A percentile compares a stretch with the other conserved stretches of the same genome.
Conservation (phyloP, 768 basidiomycete species). For the Serendipita sp. region DNA sequence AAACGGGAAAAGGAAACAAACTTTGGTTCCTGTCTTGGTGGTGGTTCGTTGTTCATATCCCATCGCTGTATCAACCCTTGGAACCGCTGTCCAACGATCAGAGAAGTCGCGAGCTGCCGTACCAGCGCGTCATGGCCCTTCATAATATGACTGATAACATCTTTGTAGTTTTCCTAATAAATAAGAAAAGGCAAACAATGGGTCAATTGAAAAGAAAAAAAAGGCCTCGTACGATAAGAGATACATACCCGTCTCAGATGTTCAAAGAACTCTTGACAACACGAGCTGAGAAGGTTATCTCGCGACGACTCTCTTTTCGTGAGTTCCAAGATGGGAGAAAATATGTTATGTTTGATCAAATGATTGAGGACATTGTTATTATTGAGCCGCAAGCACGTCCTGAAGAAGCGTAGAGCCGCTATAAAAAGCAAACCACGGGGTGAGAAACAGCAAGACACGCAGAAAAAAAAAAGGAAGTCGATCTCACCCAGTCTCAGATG, state of each 20-base stretch:
- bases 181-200: conserved; percentile 18
- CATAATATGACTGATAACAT: conserved; percentile 72
- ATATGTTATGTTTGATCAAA: conserved; percentile 69
- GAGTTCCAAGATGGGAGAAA: conserved; percentile 70
- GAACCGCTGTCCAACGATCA: conserved; percentile 52
- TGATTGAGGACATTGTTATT: conserved; percentile 61
- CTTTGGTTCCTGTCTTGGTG: conserved; percentile 28
- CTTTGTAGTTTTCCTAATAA: conserved; percentile 70
- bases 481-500: conserved; percentile 77
- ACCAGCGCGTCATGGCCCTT: conserved; percentile 52
- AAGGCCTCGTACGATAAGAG: background rate
- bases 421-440: conserved; percentile 7
- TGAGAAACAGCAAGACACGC: conserved; percentile 9
- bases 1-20: background rate
- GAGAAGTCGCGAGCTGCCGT: conserved; percentile 42
- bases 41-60: conserved; percentile 83
- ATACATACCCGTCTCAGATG: conserved; percentile 61
- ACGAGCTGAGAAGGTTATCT: conserved; percentile 87
- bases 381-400: conserved; percentile 64
- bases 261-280: conserved; percentile 93
- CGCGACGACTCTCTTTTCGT: conserved; percentile 67
- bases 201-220: background rate
- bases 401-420: conserved; percentile 91
- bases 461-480: background rate
- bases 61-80: conserved; percentile 57